phyloP scores from a whole-genome alignment of 805 yeast species.

The Yarrowia osloensis region DNA sequence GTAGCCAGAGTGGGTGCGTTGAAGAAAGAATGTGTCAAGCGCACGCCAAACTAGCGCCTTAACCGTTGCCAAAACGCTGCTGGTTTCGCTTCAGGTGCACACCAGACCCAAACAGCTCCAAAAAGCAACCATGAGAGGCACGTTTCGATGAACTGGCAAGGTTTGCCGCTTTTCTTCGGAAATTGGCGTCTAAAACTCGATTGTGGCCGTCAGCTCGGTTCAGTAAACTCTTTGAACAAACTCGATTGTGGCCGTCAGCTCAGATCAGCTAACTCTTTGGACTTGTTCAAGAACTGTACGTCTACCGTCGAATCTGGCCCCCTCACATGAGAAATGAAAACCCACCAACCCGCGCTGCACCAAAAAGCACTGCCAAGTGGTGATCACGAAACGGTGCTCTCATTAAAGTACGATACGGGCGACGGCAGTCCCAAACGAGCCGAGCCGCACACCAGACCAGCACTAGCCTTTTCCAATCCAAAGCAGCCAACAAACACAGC shows the following conservation, averaged over 20 bases:
- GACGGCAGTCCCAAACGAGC: background rate
- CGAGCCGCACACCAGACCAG: background rate
- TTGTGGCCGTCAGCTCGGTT: too few species aligned
- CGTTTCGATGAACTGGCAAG: background rate
- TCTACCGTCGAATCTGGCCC: too few species aligned
- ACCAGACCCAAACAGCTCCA: background rate
- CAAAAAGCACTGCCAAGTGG: background rate
- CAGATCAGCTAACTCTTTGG: too few species aligned
- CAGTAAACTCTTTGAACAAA: too few species aligned
- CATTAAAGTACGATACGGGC: background rate
- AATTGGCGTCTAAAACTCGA: background rate
- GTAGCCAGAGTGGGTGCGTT: too few species aligned
- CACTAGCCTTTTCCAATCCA: too few species aligned
- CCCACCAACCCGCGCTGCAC: background rate
- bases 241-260: too few species aligned
- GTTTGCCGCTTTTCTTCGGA: background rate
- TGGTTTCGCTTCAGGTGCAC: too few species aligned
- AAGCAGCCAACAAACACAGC: background rate
- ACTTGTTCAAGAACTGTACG: too few species aligned
- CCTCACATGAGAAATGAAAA: too few species aligned
- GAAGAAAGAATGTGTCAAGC: background rate
- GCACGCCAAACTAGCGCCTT: background rate
- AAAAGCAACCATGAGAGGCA: slow-evolving; percentile 1
- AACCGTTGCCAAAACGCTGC: background rate
- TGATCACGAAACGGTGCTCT: background rate